Evolutionary conservation across 2,329 filamentous ascomycete genomes (phyloP).

Genomic region (Aspergillus latus): DNA sequence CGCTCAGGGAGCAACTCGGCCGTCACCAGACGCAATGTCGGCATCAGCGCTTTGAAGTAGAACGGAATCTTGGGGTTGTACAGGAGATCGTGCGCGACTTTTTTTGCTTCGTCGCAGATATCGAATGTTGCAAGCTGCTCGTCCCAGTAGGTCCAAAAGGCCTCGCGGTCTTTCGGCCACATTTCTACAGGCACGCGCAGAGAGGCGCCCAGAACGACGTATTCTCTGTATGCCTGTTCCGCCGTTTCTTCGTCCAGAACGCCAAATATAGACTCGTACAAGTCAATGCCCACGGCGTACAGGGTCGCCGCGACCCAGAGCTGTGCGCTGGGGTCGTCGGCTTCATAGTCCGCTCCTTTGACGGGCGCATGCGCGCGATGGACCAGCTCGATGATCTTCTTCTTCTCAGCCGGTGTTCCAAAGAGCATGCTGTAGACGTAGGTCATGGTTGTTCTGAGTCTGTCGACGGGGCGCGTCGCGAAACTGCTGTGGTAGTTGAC

Average conservation of each 20-base stretch:
- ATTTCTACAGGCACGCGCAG: slow-evolving; percentile 34
- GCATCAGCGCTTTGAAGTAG: slow-evolving; percentile 26
- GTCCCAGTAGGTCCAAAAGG: slow-evolving; percentile 44
- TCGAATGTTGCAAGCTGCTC: slow-evolving; percentile 34
- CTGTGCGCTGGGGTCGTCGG: slow-evolving; percentile 41
- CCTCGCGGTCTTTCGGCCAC: slow-evolving; percentile 38
- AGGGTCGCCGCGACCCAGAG: slow-evolving; percentile 45
- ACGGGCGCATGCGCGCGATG: slow-evolving; percentile 37
- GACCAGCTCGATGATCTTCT: slow-evolving; percentile 38
- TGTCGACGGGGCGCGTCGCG: slow-evolving; percentile 32
- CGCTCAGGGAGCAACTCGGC: slow-evolving; percentile 37
- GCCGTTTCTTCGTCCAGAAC: slow-evolving; percentile 26
- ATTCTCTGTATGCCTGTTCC: slow-evolving; percentile 31
- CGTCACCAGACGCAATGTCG: slow-evolving; percentile 30
- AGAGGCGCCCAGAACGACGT: slow-evolving; percentile 28
- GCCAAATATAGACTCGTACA: slow-evolving; percentile 41
- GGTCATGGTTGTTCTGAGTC: slow-evolving; percentile 41
- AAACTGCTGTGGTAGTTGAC: slow-evolving; percentile 43
- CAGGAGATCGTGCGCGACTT: slow-evolving; percentile 30
- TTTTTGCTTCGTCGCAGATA: slow-evolving; percentile 32
- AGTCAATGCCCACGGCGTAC: slow-evolving; percentile 37
- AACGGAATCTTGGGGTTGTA: slow-evolving; percentile 31
- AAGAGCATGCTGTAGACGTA: slow-evolving; percentile 44
- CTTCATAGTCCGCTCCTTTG: slow-evolving; percentile 35
- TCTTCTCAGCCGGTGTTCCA: slow-evolving; percentile 35